Conservation (phyloP, 805 yeast genomes). For the Candida broadrunensis region DNA sequence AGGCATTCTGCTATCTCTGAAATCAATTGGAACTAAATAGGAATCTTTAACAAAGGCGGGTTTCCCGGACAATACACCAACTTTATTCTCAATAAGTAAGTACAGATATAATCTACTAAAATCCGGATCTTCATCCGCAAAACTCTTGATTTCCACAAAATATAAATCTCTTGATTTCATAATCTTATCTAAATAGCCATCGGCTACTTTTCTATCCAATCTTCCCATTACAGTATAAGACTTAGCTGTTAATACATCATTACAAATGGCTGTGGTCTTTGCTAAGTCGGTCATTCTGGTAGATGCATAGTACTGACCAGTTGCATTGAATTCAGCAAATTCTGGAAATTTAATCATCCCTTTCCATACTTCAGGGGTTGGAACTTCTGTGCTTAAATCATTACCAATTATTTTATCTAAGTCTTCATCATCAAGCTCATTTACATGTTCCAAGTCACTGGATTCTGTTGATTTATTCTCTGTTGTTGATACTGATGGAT, state of each 20-base stretch:
- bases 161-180: conserved; percentile 50
- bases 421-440: conserved; percentile 25
- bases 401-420: conserved; percentile 28
- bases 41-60: conserved; percentile 59
- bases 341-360: conserved; percentile 51
- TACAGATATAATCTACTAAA: conserved; percentile 38
- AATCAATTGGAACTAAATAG: conserved; percentile 49
- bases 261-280: conserved; percentile 18
- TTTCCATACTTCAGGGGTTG: conserved; percentile 34
- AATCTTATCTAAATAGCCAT: conserved; percentile 50
- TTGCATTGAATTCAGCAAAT: conserved; percentile 41
- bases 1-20: conserved; percentile 18
- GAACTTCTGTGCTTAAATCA: conserved; percentile 1
- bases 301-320: conserved; percentile 36
- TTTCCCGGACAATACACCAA: conserved; percentile 57
- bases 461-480: conserved; percentile 7
- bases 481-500: background rate
- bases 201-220: conserved; percentile 52
- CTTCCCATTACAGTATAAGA: conserved; percentile 59
- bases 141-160: conserved; percentile 40
- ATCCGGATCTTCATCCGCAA: conserved; percentile 17
- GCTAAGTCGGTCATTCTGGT: conserved; percentile 15
- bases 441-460: conserved; percentile 15
- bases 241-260: conserved; percentile 25
- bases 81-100: conserved; percentile 43